These are phyloP conservation scores for Iris macrosiphon DNA, from an alignment of 106 monocot genomes.

Conservation along the genomic window DNA sequence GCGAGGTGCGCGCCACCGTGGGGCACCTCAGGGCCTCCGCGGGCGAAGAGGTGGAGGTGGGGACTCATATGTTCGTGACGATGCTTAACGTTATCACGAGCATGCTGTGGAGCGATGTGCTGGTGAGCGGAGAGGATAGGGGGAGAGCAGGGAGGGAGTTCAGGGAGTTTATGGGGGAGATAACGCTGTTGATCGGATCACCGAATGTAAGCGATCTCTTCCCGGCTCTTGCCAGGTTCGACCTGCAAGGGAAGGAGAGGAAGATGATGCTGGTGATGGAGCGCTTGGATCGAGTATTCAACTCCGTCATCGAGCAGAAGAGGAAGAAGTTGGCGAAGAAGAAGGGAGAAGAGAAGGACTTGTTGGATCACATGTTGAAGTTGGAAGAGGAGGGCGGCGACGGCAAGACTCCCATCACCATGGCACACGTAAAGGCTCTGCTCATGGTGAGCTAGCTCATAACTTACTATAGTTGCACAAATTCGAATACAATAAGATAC, in stretches of 20 bases:
- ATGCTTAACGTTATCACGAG: conserved; percentile 43
- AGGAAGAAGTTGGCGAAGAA: not conserved
- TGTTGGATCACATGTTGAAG: conserved; percentile 47
- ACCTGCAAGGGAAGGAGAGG: conserved; percentile 34
- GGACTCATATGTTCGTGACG: conserved; percentile 31
- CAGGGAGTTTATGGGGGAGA: conserved; percentile 18
- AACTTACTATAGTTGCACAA: not conserved
- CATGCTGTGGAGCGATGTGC: conserved; percentile 47
- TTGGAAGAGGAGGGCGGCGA: conserved; percentile 25
- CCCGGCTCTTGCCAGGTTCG: conserved; percentile 36
- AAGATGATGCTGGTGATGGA: conserved; percentile 11
- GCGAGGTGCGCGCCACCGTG: conserved; percentile 21
- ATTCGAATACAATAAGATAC: too few relatives aligned
- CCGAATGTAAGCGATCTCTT: conserved; percentile 65
- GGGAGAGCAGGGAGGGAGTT: conserved; percentile 25
- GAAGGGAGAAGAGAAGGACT: conserved; percentile 15
- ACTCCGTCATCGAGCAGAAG: conserved; percentile 29
- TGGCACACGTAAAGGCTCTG: conserved; percentile 45
- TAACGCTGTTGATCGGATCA: conserved; percentile 18
- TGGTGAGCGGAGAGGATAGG: conserved; percentile 7
- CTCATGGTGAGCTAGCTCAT: conserved; percentile 38
- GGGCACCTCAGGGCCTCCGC: conserved; percentile 11
- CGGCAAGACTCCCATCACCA: conserved; percentile 33
- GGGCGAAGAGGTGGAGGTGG: not conserved
- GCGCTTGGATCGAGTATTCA: conserved; percentile 31